A percentile compares a stretch with the other conserved stretches of the same genome.
Evolutionary conservation across 176 grass and related monocot species (phyloP).

Genomic region (Oryza glaberrima): DNA sequence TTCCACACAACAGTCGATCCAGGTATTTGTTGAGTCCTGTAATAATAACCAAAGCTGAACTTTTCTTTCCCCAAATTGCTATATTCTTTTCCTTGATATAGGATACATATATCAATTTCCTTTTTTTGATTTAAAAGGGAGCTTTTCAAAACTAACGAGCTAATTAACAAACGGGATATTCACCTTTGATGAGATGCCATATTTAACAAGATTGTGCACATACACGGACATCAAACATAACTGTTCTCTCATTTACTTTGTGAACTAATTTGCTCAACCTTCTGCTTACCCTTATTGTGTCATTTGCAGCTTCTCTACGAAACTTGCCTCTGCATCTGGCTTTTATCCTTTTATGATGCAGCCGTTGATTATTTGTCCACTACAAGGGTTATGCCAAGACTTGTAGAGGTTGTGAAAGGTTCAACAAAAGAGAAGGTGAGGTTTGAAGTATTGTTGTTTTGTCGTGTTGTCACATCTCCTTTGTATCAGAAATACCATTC

Average conservation of each 20-base stretch:
- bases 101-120: not conserved
- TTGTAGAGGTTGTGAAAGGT: conserved; percentile 90
- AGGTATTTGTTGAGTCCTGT: conserved; percentile 53
- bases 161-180: not conserved
- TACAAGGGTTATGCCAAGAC: conserved; percentile 86
- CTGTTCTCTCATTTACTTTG: not conserved
- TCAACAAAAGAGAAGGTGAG: conserved; percentile 96
- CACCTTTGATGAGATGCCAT: not conserved
- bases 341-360: conserved; percentile 90
- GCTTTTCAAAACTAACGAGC: not conserved
- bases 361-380: conserved; percentile 92
- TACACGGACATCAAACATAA: not conserved
- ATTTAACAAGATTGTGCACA: conserved; percentile 26
- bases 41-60: conserved; percentile 22
- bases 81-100: not conserved
- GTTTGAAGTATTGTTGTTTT: conserved; percentile 19
- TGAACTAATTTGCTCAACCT: conserved; percentile 31
- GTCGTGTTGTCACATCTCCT: conserved; percentile 18
- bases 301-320: conserved; percentile 90
- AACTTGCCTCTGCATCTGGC: conserved; percentile 96
- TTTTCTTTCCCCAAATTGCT: conserved; percentile 1
- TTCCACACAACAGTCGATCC: conserved; percentile 93
- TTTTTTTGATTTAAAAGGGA: not conserved
- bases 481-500: not conserved
- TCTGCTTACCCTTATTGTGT: conserved; percentile 37